Base-by-base conservation (phyloP, 176 grass and related monocot genomes). In the Aegilops bicornis region DNA sequence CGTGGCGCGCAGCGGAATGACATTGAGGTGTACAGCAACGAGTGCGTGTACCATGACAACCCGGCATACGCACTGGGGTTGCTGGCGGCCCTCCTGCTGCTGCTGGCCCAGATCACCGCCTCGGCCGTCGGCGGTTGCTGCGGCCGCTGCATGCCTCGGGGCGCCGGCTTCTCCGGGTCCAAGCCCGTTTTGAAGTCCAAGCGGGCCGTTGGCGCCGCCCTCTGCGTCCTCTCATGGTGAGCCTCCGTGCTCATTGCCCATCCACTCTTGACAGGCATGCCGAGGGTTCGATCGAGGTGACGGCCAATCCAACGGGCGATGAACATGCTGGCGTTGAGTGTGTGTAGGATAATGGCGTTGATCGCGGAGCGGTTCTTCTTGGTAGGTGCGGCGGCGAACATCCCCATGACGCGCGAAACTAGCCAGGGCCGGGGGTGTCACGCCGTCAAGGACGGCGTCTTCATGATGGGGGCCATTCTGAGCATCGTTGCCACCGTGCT, bases 101-200 rank as follows among this genome's bases (percentile, higher is more conserved):
- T 84, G 30, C 9, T 33, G 2, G 81, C 54, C 10, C 87, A 89
- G 81, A 52, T 79, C 81, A 52, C 63, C 63, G 17, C 69, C 62
- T 15, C 83, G 10, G 48, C 27, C 33, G 83, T 27, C 19, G 71
- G 70, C 14, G 62, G 83, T 19, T 89, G 88, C 63, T 89, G 88
- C 29, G 78, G 88, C 10, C 70, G 78, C 88, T 82, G 78, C 88
- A 84, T 32, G 70, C 76, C 83, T 8, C 83, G 78, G 5, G 64
- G 8, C 24, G 78, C 15, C 9, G 79, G 62, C 4, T 27, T 30
- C 22, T 67, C 80, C 65, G 20, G 68, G 45, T 52, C 80, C 65
- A 56, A 56, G 17, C 17, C 52, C 52, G 52, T 56, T 56, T 1
- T 16, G 15, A 56, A 20, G 52, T 20, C 16, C 52, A 82, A 36